phyloP scores from a whole-genome alignment of 164 flowering plant species.

The Berberis vulgaris region DNA sequence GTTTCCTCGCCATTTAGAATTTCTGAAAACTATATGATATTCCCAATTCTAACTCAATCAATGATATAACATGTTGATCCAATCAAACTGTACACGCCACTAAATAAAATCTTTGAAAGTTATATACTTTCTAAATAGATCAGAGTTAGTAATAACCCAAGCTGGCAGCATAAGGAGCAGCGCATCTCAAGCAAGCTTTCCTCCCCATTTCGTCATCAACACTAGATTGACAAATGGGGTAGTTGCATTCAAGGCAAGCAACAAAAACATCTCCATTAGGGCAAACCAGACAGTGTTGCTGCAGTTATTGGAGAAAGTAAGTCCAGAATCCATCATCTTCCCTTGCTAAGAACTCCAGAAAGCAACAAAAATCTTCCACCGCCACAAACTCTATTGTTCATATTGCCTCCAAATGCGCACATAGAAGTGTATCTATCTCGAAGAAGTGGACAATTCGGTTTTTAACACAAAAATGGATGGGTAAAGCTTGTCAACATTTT shows the following conservation, averaged over 20 bases:
- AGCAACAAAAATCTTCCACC: too few species aligned
- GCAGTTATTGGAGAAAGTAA: slow-evolving; percentile 64
- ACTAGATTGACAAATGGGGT: slow-evolving; percentile 63
- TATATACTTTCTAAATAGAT: neutral
- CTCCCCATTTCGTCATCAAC: slow-evolving; percentile 65
- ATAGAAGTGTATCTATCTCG: too few species aligned
- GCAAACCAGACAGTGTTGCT: slow-evolving; percentile 56
- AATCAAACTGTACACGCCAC: neutral
- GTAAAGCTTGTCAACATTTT: too few species aligned
- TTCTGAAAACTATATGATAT: too few species aligned
- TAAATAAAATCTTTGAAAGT: neutral
- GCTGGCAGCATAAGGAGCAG: slow-evolving; percentile 35
- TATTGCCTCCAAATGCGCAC: too few species aligned
- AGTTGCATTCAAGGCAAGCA: slow-evolving; percentile 81
- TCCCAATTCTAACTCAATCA: neutral
- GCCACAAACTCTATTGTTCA: too few species aligned
- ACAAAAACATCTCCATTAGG: slow-evolving; percentile 63
- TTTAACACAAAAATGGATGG: too few species aligned
- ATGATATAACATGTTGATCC: neutral
- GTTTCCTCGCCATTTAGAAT: too few species aligned
- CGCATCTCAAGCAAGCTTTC: slow-evolving; percentile 65
- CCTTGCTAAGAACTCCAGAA: neutral
- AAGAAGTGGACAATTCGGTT: too few species aligned
- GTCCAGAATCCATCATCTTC: slow-evolving; percentile 68
- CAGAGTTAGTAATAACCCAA: slow-evolving; percentile 3